Conservation (phyloP, 257 asterid genomes). For the Dorcoceras hygrometricum region DNA sequence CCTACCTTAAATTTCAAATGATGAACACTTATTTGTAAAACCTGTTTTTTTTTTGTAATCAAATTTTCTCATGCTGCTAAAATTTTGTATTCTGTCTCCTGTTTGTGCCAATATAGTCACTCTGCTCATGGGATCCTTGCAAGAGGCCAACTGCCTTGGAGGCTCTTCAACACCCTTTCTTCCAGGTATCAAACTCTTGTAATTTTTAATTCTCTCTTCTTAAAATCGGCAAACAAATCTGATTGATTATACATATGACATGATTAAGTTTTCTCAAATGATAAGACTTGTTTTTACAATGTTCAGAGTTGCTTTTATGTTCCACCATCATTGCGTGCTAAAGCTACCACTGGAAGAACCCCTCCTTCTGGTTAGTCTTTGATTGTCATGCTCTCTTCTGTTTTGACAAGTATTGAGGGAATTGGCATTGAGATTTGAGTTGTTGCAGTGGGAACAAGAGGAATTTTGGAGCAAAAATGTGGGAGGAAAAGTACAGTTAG, state of each 20-base stretch:
- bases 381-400: not conserved
- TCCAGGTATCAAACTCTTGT: conserved; percentile 53
- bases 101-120: conserved; percentile 50
- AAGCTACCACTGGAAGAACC: conserved; percentile 54
- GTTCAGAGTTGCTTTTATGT: conserved; percentile 74
- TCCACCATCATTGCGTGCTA: conserved; percentile 81
- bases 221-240: not conserved
- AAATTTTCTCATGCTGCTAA: not conserved
- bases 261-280: conserved; percentile 3
- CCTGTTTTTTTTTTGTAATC: not conserved
- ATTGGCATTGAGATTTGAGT: conserved; percentile 1
- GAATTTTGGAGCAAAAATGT: conserved; percentile 44
- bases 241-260: not conserved
- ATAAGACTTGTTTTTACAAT: conserved; percentile 14
- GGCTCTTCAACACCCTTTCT: conserved; percentile 92
- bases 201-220: not conserved
- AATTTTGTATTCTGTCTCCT: conserved; percentile 17
- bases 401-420: conserved; percentile 4
- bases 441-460: conserved; percentile 50
- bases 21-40: not conserved
- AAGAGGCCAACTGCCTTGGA: conserved; percentile 84
- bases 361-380: conserved; percentile 68
- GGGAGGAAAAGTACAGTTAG: conserved; percentile 40
- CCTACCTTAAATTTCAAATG: not conserved
- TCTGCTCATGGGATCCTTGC: conserved; percentile 92